A percentile compares a stretch with the other conserved stretches of the same genome.
These are phyloP conservation scores for Candida multigemmis DNA, from an alignment of 805 yeast genomes.

Conservation along the genomic window DNA sequence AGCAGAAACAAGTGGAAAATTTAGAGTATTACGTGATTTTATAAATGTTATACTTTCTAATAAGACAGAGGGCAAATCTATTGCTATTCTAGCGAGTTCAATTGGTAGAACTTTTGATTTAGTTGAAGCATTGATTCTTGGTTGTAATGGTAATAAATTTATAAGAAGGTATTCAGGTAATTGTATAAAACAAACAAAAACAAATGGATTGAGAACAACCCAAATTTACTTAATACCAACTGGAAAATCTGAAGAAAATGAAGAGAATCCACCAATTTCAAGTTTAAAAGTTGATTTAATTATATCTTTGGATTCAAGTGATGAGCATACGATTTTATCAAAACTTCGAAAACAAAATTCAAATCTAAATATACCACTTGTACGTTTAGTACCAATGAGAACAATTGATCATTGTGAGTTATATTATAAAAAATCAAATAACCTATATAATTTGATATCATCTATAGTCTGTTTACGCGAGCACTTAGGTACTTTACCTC, in stretches of 20 bases:
- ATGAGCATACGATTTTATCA: too few relatives aligned
- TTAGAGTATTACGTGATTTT: slow-evolving; percentile 58
- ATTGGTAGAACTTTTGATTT: slow-evolving; percentile 61
- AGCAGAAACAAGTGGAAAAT: slow-evolving; percentile 78
- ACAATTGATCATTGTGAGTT: slow-evolving; percentile 74
- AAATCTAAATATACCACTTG: slow-evolving; percentile 37
- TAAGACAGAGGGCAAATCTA: slow-evolving; percentile 1
- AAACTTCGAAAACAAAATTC: slow-evolving; percentile 19
- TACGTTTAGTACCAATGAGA: slow-evolving; percentile 67
- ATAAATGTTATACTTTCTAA: slow-evolving; percentile 40
- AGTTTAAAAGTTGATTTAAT: slow-evolving; percentile 54
- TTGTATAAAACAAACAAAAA: slow-evolving; percentile 15
- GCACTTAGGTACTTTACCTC: slow-evolving; percentile 73
- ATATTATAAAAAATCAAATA: slow-evolving; percentile 30
- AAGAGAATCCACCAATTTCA: too few relatives aligned
- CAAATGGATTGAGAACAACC: too few relatives aligned
- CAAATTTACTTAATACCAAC: too few relatives aligned
- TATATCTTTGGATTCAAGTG: slow-evolving; percentile 56
- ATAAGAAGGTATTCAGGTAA: slow-evolving; percentile 57
- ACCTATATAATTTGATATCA: slow-evolving; percentile 63
- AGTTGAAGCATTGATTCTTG: slow-evolving; percentile 60
- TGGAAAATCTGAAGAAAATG: too few relatives aligned
- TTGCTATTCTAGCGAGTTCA: slow-evolving; percentile 65
- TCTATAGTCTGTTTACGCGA: slow-evolving; percentile 78
- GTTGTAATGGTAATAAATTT: slow-evolving; percentile 37